These are phyloP conservation scores for Sindora glabra DNA, from an alignment of 306 rosid species.

Conservation along the genomic window DNA sequence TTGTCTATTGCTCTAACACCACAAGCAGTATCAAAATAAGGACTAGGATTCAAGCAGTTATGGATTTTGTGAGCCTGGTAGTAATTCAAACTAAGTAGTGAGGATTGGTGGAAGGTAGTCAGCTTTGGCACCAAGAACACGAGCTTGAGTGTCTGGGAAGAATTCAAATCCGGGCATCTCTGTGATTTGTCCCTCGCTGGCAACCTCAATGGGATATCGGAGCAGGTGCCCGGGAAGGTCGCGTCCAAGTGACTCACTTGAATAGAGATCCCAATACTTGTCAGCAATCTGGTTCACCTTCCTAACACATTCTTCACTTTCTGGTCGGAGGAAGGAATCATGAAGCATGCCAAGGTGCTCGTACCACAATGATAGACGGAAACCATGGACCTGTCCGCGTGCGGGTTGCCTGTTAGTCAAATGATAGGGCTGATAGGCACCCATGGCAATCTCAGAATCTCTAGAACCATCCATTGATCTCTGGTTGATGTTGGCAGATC, in stretches of 20 bases:
- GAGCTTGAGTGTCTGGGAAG: conserved; percentile 67
- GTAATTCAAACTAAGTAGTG: conserved; percentile 40
- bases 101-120: conserved; percentile 64
- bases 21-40: background rate
- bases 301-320: conserved; percentile 39
- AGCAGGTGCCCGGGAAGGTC: conserved; percentile 75
- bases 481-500: conserved; percentile 79
- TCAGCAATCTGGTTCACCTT: conserved; percentile 64
- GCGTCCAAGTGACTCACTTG: conserved; percentile 44
- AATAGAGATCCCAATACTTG: conserved; percentile 61
- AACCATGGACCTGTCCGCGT: conserved; percentile 61
- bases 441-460: conserved; percentile 75
- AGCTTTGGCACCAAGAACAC: conserved; percentile 45
- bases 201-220: conserved; percentile 47
- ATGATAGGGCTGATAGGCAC: conserved; percentile 59
- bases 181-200: conserved; percentile 41
- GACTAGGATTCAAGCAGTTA: background rate
- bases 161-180: conserved; percentile 52
- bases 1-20: background rate
- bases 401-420: conserved; percentile 47
- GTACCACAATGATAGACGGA: conserved; percentile 65
- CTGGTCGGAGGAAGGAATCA: conserved; percentile 37
- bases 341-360: conserved; percentile 72
- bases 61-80: conserved; percentile 1
- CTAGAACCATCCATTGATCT: conserved; percentile 75